Conservation (phyloP, 768 basidiomycete species). For the Russula sp. region DNA sequence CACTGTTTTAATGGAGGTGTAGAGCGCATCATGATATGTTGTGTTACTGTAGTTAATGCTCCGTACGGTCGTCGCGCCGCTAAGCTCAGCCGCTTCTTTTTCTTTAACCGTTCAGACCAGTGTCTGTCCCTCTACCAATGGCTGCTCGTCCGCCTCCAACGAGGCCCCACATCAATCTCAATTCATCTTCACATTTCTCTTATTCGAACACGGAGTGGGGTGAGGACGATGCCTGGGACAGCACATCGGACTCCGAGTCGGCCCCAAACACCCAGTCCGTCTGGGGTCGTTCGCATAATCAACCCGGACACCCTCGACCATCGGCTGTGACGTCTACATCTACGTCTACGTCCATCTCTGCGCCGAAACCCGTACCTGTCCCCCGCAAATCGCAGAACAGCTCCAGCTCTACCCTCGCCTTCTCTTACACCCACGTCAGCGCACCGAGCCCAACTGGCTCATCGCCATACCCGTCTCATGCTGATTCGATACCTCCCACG, state of each 20-base stretch:
- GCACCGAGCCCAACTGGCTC: conserved; percentile 28
- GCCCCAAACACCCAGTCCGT: conserved; percentile 17
- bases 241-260: conserved; percentile 36
- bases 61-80: not conserved
- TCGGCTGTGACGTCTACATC: conserved; percentile 14
- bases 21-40: not conserved
- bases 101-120: not conserved
- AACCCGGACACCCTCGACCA: conserved; percentile 13
- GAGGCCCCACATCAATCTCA: conserved; percentile 31
- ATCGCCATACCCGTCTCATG: conserved; percentile 23
- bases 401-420: conserved; percentile 30
- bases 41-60: not conserved
- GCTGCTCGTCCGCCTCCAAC: conserved; percentile 33
- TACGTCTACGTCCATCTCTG: conserved; percentile 4
- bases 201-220: conserved; percentile 33
- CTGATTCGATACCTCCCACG: conserved; percentile 12
- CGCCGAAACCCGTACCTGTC: conserved; percentile 29
- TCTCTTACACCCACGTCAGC: conserved; percentile 31
- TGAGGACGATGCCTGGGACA: conserved; percentile 41
- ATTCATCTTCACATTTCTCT: conserved; percentile 29
- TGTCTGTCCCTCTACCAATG: conserved; percentile 11
- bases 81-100: not conserved
- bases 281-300: conserved; percentile 25
- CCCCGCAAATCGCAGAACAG: conserved; percentile 25
- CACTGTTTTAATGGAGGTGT: conserved; percentile 17